phyloP scores from a whole-genome alignment of 257 asterid species.

The Ballota nigra region DNA sequence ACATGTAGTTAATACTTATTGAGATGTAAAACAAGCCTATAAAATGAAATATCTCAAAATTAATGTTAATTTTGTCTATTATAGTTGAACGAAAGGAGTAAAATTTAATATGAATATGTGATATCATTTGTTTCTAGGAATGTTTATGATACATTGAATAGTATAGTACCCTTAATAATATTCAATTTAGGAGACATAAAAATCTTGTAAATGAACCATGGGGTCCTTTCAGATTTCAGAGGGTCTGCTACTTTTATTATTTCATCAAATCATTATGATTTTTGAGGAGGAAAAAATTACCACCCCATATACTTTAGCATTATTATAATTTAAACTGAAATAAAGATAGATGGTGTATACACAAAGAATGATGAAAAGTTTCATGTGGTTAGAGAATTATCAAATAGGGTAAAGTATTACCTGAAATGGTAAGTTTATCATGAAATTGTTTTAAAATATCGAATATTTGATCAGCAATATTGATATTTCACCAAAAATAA shows the following conservation, averaged over 20 bases:
- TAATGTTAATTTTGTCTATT: too few species aligned
- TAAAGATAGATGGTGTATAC: too few species aligned
- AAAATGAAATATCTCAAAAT: too few species aligned
- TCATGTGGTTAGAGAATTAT: background rate
- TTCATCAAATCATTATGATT: constrained; percentile 16
- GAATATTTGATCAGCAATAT: too few species aligned
- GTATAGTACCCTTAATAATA: background rate
- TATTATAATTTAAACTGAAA: too few species aligned
- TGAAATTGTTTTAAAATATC: too few species aligned
- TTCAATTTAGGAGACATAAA: constrained; percentile 14
- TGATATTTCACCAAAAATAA: too few species aligned
- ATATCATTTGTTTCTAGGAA: background rate
- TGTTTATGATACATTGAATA: background rate
- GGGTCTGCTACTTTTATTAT: constrained; percentile 17
- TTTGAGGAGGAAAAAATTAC: constrained; percentile 18
- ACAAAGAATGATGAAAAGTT: background rate
- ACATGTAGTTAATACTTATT: too few species aligned
- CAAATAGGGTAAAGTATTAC: too few species aligned
- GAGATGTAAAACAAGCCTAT: too few species aligned
- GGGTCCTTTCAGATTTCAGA: constrained; percentile 21
- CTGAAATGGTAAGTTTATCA: too few species aligned
- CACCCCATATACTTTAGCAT: background rate
- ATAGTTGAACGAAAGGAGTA: too few species aligned
- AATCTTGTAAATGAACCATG: constrained; percentile 10
- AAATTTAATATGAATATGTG: background rate